phyloP scores from a whole-genome alignment of 2,329 filamentous ascomycete genomes.

The Penicillium sp. region DNA sequence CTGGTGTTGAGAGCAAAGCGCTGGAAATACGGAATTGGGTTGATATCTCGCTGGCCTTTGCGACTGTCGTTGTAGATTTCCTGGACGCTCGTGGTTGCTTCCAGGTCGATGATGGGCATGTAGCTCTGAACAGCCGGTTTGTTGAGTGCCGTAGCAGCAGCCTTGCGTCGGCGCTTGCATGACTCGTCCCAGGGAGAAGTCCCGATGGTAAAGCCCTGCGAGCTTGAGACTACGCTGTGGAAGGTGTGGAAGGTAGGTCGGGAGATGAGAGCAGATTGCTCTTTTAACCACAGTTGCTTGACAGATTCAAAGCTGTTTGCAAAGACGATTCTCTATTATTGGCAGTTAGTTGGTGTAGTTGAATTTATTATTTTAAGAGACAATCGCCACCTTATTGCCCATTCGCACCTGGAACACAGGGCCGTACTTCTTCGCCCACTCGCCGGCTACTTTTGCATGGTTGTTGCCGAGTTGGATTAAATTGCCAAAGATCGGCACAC shows the following conservation, averaged over 20 bases:
- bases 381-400: conserved; percentile 57
- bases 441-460: conserved; percentile 53
- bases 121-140: conserved; percentile 72
- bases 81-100: conserved; percentile 66
- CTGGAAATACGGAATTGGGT: conserved; percentile 70
- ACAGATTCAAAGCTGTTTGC: conserved; percentile 75
- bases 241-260: conserved; percentile 77
- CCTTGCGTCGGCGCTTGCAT: conserved; percentile 72
- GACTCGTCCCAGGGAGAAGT: conserved; percentile 81
- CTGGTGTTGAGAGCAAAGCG: conserved; percentile 73
- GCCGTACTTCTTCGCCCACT: conserved; percentile 59
- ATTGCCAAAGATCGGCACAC: conserved; percentile 61
- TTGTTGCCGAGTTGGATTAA: conserved; percentile 57
- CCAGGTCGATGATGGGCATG: conserved; percentile 77
- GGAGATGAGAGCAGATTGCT: conserved; percentile 73
- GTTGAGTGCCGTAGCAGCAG: conserved; percentile 73
- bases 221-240: conserved; percentile 71
- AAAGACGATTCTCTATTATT: conserved; percentile 62
- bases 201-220: conserved; percentile 76
- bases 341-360: background rate
- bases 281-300: conserved; percentile 68
- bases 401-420: conserved; percentile 62
- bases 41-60: conserved; percentile 60
- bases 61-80: conserved; percentile 65
- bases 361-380: conserved; percentile 11